Percentiles rank a stretch among this genome's conserved stretches.
Conservation (phyloP, 2,329 filamentous ascomycete species). For the Parastagonospora nodorum region DNA sequence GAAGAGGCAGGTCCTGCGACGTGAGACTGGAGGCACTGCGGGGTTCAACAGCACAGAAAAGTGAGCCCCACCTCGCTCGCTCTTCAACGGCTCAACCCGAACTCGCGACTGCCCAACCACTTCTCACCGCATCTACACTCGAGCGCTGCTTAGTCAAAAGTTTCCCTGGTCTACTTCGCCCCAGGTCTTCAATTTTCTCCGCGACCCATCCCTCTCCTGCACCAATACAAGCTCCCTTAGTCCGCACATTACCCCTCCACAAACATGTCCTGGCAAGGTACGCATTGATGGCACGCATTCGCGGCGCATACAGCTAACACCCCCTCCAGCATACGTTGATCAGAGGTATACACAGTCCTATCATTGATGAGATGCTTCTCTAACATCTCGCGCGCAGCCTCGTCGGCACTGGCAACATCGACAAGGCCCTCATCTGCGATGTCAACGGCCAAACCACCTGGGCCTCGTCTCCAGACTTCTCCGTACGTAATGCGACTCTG, state of each 20-base stretch:
- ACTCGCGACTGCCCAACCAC: constrained; percentile 17
- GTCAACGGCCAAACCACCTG: constrained; percentile 61
- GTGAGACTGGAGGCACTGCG: constrained; percentile 2
- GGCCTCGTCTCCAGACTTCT: constrained; percentile 86
- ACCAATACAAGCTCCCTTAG: constrained; percentile 23
- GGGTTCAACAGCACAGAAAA: constrained; percentile 3
- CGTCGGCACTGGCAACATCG: constrained; percentile 50
- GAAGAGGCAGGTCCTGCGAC: neutral
- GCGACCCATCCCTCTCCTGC: constrained; percentile 13
- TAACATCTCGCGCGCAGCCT: constrained; percentile 40
- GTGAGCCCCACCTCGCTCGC: constrained; percentile 1
- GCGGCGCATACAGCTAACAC: constrained; percentile 25
- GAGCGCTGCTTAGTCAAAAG: constrained; percentile 31
- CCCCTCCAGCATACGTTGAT: constrained; percentile 47
- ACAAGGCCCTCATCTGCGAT: constrained; percentile 59
- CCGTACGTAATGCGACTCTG: constrained; percentile 60
- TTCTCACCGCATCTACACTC: constrained; percentile 30
- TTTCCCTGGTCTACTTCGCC: constrained; percentile 23
- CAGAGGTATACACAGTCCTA: constrained; percentile 36
- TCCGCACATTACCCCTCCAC: constrained; percentile 32
- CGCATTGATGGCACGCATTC: constrained; percentile 19
- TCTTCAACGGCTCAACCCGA: constrained; percentile 7
- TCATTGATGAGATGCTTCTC: constrained; percentile 2
- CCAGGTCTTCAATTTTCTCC: constrained; percentile 11
- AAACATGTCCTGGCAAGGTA: constrained; percentile 53